Percentiles rank a stretch among this genome's conserved stretches.
phyloP scores from a whole-genome alignment of 2,329 filamentous ascomycete genomes.

The Didymella glomerata region DNA sequence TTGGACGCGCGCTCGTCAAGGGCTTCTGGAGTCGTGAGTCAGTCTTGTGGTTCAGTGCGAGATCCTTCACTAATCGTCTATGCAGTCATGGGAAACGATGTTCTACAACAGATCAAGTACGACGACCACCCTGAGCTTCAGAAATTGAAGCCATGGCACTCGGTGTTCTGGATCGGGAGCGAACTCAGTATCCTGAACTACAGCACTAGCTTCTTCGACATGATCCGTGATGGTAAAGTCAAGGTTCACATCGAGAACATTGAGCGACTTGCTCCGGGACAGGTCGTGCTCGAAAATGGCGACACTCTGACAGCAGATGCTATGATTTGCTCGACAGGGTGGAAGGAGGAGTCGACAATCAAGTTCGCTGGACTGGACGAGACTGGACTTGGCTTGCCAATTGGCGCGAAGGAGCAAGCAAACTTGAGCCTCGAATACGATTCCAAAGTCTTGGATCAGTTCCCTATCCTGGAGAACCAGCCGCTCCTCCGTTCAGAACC shows the following conservation, averaged over 20 bases:
- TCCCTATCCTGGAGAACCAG: slow-evolving; percentile 63
- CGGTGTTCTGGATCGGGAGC: slow-evolving; percentile 62
- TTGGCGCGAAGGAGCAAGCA: slow-evolving; percentile 50
- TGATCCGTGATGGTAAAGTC: slow-evolving; percentile 63
- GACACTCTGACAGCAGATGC: slow-evolving; percentile 2
- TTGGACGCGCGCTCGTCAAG: slow-evolving; percentile 10
- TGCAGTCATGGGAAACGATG: slow-evolving; percentile 61
- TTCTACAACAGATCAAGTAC: slow-evolving; percentile 58
- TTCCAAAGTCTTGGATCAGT: slow-evolving; percentile 61
- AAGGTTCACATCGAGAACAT: slow-evolving; percentile 49
- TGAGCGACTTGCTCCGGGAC: slow-evolving; percentile 6
- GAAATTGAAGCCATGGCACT: slow-evolving; percentile 55
- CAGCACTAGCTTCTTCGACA: slow-evolving; percentile 63
- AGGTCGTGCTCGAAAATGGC: slow-evolving; percentile 7
- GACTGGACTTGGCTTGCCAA: slow-evolving; percentile 18
- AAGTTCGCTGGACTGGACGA: slow-evolving; percentile 18
- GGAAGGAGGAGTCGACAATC: slow-evolving; percentile 14
- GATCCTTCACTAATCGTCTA: background rate
- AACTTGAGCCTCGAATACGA: slow-evolving; percentile 62
- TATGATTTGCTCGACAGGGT: slow-evolving; percentile 14
- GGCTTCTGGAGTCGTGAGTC: slow-evolving; percentile 15
- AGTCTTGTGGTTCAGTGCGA: background rate
- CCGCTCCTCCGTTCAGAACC: slow-evolving; percentile 42
- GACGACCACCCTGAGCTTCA: slow-evolving; percentile 53
- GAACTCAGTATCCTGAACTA: slow-evolving; percentile 70